Evolutionary conservation across 2,329 filamentous ascomycete genomes (phyloP).

Genomic region (Fusarium acutatum): DNA sequence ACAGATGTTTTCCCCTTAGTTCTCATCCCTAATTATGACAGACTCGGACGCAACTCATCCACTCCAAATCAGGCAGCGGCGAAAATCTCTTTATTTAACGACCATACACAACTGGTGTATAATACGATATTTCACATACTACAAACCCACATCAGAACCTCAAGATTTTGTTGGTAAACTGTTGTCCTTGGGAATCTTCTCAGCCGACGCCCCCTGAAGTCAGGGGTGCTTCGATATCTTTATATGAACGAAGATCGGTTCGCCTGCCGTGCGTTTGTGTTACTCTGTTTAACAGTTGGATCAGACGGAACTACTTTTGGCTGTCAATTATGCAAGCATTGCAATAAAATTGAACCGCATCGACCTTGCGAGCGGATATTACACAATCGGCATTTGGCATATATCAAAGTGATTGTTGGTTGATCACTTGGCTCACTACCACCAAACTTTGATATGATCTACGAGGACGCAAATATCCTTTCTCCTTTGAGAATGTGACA

Average conservation of each 20-base stretch:
- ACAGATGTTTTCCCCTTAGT: background rate
- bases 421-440: background rate
- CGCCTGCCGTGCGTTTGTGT: background rate
- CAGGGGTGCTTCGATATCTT: background rate
- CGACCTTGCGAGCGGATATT: background rate
- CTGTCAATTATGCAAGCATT: background rate
- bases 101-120: background rate
- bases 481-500: background rate
- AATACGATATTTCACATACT: no score
- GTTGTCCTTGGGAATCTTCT: background rate
- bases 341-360: background rate
- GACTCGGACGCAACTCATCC: background rate
- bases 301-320: background rate
- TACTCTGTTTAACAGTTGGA: background rate
- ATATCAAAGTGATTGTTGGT: background rate
- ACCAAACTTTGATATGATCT: background rate
- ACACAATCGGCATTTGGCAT: background rate
- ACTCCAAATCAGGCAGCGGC: background rate
- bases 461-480: background rate
- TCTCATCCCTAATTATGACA: background rate
- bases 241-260: background rate
- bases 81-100: background rate
- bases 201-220: conserved; percentile 19
- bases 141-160: background rate
- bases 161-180: background rate